Evolutionary conservation across 2,329 filamentous ascomycete species (phyloP).

Genomic region (Teratosphaeria nubilosa): DNA sequence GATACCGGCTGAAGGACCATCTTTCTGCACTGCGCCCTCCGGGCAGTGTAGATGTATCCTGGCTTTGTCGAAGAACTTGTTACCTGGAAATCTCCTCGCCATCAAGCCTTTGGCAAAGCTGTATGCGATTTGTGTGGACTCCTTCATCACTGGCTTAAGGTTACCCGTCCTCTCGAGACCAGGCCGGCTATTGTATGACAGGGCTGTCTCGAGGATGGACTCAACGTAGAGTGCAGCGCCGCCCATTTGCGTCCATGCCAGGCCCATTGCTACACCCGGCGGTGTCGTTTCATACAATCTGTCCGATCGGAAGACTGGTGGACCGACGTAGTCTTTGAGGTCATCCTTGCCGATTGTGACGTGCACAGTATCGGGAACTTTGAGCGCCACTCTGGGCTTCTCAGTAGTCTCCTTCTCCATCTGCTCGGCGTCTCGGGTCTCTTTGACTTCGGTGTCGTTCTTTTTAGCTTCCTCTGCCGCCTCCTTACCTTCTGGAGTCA

Average conservation of each 20-base stretch:
- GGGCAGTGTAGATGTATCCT: slow-evolving; percentile 93
- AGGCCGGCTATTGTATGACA: slow-evolving; percentile 63
- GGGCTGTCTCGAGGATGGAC: slow-evolving; percentile 78
- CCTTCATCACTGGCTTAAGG: slow-evolving; percentile 94
- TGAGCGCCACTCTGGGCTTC: slow-evolving; percentile 61
- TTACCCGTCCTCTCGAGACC: slow-evolving; percentile 88
- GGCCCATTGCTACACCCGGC: slow-evolving; percentile 89
- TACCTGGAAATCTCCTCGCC: slow-evolving; percentile 74
- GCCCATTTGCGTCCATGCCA: slow-evolving; percentile 96
- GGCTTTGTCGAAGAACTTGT: slow-evolving; percentile 92
- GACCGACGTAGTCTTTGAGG: slow-evolving; percentile 92
- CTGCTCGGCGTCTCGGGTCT: slow-evolving; percentile 40
- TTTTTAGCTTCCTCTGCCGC: slow-evolving; percentile 53
- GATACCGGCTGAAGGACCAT: slow-evolving; percentile 70
- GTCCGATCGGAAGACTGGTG: slow-evolving; percentile 90
- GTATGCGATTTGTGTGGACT: slow-evolving; percentile 90
- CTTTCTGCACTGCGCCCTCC: slow-evolving; percentile 91
- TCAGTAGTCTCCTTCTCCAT: slow-evolving; percentile 52
- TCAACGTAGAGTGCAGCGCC: slow-evolving; percentile 95
- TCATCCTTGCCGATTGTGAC: slow-evolving; percentile 81
- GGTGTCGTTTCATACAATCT: slow-evolving; percentile 89
- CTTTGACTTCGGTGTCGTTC: slow-evolving; percentile 52
- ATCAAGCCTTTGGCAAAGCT: slow-evolving; percentile 87
- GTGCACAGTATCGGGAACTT: slow-evolving; percentile 78
- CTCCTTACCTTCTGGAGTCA: slow-evolving; percentile 77